phyloP scores from a whole-genome alignment of 2,329 filamentous ascomycete genomes.

The Metarhizium anisopliae region DNA sequence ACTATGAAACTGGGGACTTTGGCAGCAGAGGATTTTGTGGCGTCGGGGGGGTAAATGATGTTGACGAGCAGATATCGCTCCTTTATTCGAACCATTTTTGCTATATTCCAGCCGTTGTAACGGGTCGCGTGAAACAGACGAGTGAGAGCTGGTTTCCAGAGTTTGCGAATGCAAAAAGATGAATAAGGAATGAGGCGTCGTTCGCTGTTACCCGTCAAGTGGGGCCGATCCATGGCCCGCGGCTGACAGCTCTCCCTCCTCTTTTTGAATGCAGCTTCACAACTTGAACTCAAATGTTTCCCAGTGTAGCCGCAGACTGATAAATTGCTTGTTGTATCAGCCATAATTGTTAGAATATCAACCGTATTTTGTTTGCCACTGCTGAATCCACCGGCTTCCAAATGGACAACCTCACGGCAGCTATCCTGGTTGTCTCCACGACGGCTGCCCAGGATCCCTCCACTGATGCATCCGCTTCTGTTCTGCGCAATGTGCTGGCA shows the following conservation, averaged over 20 bases:
- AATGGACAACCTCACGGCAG: slow-evolving; percentile 51
- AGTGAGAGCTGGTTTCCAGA: too few species aligned
- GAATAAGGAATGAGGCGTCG: too few species aligned
- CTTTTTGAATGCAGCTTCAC: too few species aligned
- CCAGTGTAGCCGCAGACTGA: too few species aligned
- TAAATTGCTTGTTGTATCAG: too few species aligned
- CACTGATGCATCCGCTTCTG: slow-evolving; percentile 63
- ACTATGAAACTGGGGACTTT: slow-evolving; percentile 53
- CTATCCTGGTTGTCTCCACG: slow-evolving; percentile 82
- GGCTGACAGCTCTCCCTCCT: too few species aligned
- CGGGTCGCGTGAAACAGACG: too few species aligned
- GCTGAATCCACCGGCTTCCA: background rate
- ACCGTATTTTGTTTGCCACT: background rate
- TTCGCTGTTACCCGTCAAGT: background rate
- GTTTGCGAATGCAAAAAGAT: too few species aligned
- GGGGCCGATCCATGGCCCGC: background rate
- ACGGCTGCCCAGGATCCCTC: slow-evolving; percentile 74
- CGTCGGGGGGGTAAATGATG: slow-evolving; percentile 70
- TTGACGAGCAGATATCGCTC: slow-evolving; percentile 93
- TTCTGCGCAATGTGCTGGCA: slow-evolving; percentile 60
- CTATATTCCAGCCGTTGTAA: background rate
- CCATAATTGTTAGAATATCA: too few species aligned
- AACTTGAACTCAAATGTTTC: too few species aligned
- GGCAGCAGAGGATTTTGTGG: slow-evolving; percentile 22
- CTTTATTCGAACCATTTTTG: slow-evolving; percentile 84